These are phyloP conservation scores for Torrubiella hemipterigena DNA, from an alignment of 2,329 filamentous ascomycete species.

Conservation along the genomic window DNA sequence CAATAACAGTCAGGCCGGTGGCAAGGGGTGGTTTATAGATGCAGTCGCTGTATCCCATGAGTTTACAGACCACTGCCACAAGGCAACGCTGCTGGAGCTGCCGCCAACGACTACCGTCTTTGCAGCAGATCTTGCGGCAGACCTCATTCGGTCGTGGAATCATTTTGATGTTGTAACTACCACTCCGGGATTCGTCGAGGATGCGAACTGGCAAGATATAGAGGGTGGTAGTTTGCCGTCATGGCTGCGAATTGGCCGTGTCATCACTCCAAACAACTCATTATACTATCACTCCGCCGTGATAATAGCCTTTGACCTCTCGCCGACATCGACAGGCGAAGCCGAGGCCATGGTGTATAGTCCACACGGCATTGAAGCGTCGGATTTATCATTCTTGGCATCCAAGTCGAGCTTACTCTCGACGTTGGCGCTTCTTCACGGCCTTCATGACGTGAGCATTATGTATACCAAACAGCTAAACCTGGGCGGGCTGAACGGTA, in stretches of 20 bases:
- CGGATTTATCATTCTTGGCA: constrained; percentile 29
- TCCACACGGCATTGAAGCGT: constrained; percentile 45
- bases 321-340: constrained; percentile 8
- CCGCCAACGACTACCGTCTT: constrained; percentile 42
- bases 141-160: constrained; percentile 42
- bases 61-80: constrained; percentile 58
- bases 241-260: constrained; percentile 49
- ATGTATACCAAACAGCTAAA: constrained; percentile 44
- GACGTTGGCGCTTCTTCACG: constrained; percentile 49
- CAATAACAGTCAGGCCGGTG: background rate
- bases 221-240: constrained; percentile 29
- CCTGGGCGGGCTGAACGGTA: constrained; percentile 49
- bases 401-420: constrained; percentile 24
- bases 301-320: constrained; percentile 38
- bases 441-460: constrained; percentile 48
- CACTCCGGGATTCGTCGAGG: constrained; percentile 29
- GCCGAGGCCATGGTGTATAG: constrained; percentile 51
- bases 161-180: constrained; percentile 46
- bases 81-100: constrained; percentile 45
- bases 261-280: constrained; percentile 40
- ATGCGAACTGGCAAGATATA: constrained; percentile 9
- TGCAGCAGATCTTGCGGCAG: constrained; percentile 45
- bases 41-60: constrained; percentile 50
- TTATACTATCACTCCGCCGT: constrained; percentile 52
- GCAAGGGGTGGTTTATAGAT: constrained; percentile 33